phyloP scores from a whole-genome alignment of 2,329 filamentous ascomycete genomes.

The Aspergillus sp. region DNA sequence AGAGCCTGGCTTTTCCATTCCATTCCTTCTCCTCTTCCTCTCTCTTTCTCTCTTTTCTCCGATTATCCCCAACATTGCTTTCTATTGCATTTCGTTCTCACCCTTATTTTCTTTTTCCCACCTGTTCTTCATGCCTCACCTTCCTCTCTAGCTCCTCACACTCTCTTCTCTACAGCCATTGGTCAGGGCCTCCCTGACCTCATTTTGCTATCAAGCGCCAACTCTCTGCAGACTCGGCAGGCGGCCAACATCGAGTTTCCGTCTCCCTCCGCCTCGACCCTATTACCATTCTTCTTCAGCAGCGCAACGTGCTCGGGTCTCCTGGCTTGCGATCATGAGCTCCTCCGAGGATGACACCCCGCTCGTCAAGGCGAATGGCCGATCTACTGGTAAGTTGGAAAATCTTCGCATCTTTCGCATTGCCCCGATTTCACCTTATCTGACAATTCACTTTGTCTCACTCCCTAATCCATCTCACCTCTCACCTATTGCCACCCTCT shows the following conservation, averaged over 20 bases:
- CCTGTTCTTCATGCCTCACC: conserved; percentile 13
- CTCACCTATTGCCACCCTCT: background rate
- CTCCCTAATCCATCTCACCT: background rate
- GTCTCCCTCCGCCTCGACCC: conserved; percentile 6
- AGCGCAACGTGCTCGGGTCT: conserved; percentile 6
- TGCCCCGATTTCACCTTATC: too few relatives aligned
- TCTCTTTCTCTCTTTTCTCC: conserved; percentile 12
- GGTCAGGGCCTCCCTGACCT: conserved; percentile 27
- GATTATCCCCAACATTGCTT: conserved; percentile 3
- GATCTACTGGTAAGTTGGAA: conserved; percentile 56
- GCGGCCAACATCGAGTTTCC: conserved; percentile 13
- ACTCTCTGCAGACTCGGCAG: conserved; percentile 26
- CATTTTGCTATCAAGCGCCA: conserved; percentile 27
- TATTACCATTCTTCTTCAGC: conserved; percentile 10
- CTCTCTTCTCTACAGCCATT: conserved; percentile 18
- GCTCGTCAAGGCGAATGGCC: conserved; percentile 62
- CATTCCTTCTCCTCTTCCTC: conserved; percentile 26
- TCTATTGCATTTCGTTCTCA: conserved; percentile 8
- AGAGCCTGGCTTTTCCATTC: conserved; percentile 36
- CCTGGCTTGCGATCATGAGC: conserved; percentile 42
- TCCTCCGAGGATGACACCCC: conserved; percentile 80
- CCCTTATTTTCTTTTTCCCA: conserved; percentile 12
- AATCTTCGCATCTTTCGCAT: conserved; percentile 7
- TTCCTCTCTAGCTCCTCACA: conserved; percentile 1
- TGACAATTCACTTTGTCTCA: too few relatives aligned